These are phyloP conservation scores for Raffaelea deltoideospora DNA, from an alignment of 2,329 filamentous ascomycete species.

Conservation along the genomic window DNA sequence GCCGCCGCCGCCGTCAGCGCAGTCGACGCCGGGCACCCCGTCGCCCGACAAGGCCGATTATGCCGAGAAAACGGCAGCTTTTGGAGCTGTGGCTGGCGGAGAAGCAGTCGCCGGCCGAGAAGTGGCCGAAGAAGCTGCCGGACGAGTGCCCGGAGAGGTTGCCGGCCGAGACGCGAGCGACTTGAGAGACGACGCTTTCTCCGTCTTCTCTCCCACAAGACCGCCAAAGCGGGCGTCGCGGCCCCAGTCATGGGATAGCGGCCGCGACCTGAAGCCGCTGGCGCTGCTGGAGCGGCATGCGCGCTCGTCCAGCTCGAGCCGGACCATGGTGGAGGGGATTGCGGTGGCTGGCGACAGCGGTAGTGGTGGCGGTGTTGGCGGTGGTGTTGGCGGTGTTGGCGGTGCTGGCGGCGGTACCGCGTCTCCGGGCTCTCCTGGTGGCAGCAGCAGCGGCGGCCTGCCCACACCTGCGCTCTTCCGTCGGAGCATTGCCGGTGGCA, in stretches of 20 bases:
- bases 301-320: conserved; percentile 16
- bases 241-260: conserved; percentile 46
- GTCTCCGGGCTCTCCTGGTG: too few species aligned
- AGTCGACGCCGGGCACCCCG: conserved; percentile 6
- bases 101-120: background rate
- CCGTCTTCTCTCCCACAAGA: too few species aligned
- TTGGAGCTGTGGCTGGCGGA: background rate
- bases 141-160: background rate
- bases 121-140: background rate
- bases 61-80: too few species aligned
- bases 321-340: conserved; percentile 7
- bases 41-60: background rate
- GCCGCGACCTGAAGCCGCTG: conserved; percentile 62
- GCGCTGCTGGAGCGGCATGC: conserved; percentile 64
- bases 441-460: too few species aligned
- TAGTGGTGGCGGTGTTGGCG: too few species aligned
- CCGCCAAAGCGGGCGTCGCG: conserved; percentile 25
- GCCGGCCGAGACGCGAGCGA: background rate
- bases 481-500: conserved; percentile 3
- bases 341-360: too few species aligned
- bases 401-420: too few species aligned
- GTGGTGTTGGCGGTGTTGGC: too few species aligned
- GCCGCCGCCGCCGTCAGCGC: conserved; percentile 13
- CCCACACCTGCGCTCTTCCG: conserved; percentile 1
- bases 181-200: too few species aligned